These are phyloP conservation scores for Trichosporon sp. DNA, from an alignment of 1,284 basidiomycete species.

Conservation along the genomic window DNA sequence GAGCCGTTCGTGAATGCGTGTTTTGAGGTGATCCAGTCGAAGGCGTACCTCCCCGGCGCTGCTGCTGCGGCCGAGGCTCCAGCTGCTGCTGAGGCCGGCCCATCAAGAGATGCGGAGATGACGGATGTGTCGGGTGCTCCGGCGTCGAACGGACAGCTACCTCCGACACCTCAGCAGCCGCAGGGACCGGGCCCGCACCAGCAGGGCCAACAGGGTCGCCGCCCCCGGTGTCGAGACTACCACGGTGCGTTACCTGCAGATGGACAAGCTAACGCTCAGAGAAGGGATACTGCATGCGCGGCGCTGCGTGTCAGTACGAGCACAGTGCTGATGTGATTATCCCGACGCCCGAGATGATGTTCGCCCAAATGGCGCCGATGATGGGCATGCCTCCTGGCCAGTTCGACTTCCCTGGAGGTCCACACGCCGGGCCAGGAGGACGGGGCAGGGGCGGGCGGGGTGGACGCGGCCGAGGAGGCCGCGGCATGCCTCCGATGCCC, in stretches of 20 bases:
- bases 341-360: slow-evolving; percentile 53
- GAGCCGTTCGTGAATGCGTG: slow-evolving; percentile 72
- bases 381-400: slow-evolving; percentile 19
- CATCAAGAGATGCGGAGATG: neutral
- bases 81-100: neutral
- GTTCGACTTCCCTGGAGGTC: no score
- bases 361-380: slow-evolving; percentile 35
- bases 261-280: slow-evolving; percentile 51
- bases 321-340: slow-evolving; percentile 61
- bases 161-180: slow-evolving; percentile 28
- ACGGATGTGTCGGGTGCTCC: neutral
- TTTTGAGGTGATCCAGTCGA: slow-evolving; percentile 71
- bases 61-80: slow-evolving; percentile 27
- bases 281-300: slow-evolving; percentile 82
- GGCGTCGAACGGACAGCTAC: slow-evolving; percentile 22
- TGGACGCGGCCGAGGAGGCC: slow-evolving; percentile 49
- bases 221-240: slow-evolving; percentile 67
- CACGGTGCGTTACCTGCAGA: slow-evolving; percentile 61
- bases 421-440: no score
- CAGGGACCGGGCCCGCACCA: no score
- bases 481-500: slow-evolving; percentile 28
- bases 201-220: slow-evolving; percentile 7
- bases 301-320: slow-evolving; percentile 83
- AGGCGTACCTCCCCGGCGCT: slow-evolving; percentile 61
- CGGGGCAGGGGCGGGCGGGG: slow-evolving; percentile 48